Evolutionary conservation across 164 flowering plant genomes (phyloP).

Genomic region (Vitis riparia): DNA sequence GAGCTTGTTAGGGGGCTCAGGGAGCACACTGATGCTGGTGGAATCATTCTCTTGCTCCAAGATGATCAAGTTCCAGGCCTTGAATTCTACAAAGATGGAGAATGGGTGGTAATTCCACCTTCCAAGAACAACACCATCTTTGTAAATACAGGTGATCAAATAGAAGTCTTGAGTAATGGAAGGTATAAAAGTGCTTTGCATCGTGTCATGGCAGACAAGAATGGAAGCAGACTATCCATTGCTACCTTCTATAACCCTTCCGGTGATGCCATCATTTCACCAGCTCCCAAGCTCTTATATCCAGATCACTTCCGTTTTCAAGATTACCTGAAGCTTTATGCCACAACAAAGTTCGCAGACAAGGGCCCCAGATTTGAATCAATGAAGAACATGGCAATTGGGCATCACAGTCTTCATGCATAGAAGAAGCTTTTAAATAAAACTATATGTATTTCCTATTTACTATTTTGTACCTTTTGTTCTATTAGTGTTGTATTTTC

Average conservation of each 20-base stretch:
- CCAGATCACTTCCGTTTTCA: slow-evolving; percentile 47
- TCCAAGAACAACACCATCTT: slow-evolving; percentile 59
- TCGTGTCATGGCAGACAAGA: slow-evolving; percentile 59
- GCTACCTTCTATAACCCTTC: slow-evolving; percentile 87
- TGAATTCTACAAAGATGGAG: slow-evolving; percentile 63
- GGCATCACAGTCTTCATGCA: slow-evolving; percentile 17
- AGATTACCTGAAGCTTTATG: slow-evolving; percentile 71
- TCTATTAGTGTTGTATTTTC: neutral
- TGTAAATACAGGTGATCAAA: slow-evolving; percentile 72
- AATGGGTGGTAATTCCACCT: slow-evolving; percentile 77
- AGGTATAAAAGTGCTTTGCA: slow-evolving; percentile 63
- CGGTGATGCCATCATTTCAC: slow-evolving; percentile 70
- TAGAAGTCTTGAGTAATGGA: slow-evolving; percentile 74
- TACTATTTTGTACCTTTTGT: neutral
- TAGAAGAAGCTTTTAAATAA: neutral
- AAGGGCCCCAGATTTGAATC: slow-evolving; percentile 61
- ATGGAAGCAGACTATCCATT: slow-evolving; percentile 75
- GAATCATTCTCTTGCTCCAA: slow-evolving; percentile 78
- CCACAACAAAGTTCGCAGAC: slow-evolving; percentile 55
- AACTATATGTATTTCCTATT: neutral
- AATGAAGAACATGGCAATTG: slow-evolving; percentile 56
- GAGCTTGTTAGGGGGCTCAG: slow-evolving; percentile 74
- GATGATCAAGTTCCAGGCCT: slow-evolving; percentile 83
- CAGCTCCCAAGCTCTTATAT: slow-evolving; percentile 56
- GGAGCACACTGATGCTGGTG: slow-evolving; percentile 90